These are phyloP conservation scores for Pythium angustatum DNA, from an alignment of 352 stramenopile genomes.

Conservation along the genomic window DNA sequence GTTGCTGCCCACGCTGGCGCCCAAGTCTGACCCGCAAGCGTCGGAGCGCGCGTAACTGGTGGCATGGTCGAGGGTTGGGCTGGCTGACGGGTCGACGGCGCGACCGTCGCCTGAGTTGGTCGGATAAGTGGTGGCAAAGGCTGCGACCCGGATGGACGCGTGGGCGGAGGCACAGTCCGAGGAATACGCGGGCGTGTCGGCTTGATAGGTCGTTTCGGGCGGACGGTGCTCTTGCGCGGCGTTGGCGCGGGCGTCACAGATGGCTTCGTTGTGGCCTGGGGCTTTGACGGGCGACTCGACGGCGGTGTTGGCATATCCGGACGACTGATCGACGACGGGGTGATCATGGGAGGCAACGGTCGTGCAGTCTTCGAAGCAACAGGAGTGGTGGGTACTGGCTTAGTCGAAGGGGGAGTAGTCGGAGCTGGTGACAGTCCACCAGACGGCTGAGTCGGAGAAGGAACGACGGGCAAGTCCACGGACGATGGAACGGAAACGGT, in stretches of 20 bases:
- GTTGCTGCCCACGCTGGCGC: neutral
- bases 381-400: too few relatives aligned
- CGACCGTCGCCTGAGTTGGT: neutral
- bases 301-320: neutral
- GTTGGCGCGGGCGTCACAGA: neutral
- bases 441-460: too few relatives aligned
- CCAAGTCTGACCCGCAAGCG: neutral
- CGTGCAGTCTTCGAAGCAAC: too few relatives aligned
- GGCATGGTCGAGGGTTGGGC: neutral
- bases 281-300: neutral
- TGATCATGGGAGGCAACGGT: neutral
- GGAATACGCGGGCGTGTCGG: neutral
- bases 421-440: too few relatives aligned
- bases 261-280: neutral
- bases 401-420: too few relatives aligned
- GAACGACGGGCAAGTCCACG: too few relatives aligned
- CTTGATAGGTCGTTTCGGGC: neutral
- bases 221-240: neutral
- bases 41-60: neutral
- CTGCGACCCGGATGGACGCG: neutral
- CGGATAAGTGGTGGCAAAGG: constrained; percentile 2
- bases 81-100: neutral
- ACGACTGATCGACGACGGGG: neutral
- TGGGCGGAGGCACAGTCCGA: neutral
- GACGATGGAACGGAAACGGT: too few relatives aligned